phyloP scores from a whole-genome alignment of 78 protist genomes.

The Thecamonas trahens region DNA sequence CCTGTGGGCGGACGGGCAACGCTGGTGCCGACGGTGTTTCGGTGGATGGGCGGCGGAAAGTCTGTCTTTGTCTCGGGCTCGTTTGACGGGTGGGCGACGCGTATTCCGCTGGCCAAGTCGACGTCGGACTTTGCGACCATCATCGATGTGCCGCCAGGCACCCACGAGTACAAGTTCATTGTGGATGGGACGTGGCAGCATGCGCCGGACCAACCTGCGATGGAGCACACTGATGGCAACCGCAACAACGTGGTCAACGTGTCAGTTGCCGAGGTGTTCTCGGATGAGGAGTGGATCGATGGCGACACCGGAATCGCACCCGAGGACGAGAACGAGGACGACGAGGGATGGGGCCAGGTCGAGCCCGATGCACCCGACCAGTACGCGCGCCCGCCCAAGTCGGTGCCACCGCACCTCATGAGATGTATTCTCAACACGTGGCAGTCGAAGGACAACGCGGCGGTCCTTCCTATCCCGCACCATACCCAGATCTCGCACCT shows the following conservation, averaged over 20 bases:
- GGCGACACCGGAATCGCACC: not conserved
- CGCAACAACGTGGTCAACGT: slow-evolving; percentile 47
- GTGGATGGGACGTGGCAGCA: slow-evolving; percentile 78
- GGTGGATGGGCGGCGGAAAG: slow-evolving; percentile 61
- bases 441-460: slow-evolving; percentile 67
- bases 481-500: slow-evolving; percentile 84
- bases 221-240: slow-evolving; percentile 50
- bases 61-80: slow-evolving; percentile 55
- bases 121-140: slow-evolving; percentile 55
- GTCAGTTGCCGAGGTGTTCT: not conserved
- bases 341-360: not conserved
- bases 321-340: not conserved
- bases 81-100: slow-evolving; percentile 56
- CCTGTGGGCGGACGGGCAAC: no score
- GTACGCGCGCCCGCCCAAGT: slow-evolving; percentile 80
- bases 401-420: slow-evolving; percentile 79
- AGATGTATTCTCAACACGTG: slow-evolving; percentile 60
- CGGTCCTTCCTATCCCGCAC: slow-evolving; percentile 81
- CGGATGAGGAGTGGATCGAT: not conserved
- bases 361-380: slow-evolving; percentile 37
- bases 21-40: slow-evolving; percentile 71
- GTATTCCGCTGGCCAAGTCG: slow-evolving; percentile 43
- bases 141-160: slow-evolving; percentile 60
- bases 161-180: slow-evolving; percentile 69
- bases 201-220: slow-evolving; percentile 54